These are phyloP conservation scores for Filobasidium uniguttulatum DNA, from an alignment of 1,284 basidiomycete genomes.

Conservation along the genomic window DNA sequence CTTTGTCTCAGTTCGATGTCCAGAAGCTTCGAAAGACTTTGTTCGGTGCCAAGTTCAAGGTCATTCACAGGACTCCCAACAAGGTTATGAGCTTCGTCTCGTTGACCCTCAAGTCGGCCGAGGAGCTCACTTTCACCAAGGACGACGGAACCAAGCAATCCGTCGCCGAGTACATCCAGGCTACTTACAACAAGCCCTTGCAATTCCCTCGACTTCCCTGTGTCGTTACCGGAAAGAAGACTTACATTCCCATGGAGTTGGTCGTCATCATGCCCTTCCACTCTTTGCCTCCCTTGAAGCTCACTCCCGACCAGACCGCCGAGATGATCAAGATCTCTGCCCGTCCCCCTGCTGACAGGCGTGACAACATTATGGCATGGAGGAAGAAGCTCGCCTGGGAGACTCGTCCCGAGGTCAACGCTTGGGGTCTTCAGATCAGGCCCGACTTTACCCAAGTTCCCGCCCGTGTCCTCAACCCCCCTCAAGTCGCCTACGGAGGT, in stretches of 20 bases:
- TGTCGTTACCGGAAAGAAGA: slow-evolving; percentile 27
- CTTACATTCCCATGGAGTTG: slow-evolving; percentile 35
- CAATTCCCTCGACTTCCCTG: slow-evolving; percentile 31
- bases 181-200: slow-evolving; percentile 28
- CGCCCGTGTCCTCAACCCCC: slow-evolving; percentile 32
- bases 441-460: slow-evolving; percentile 26
- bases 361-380: slow-evolving; percentile 28
- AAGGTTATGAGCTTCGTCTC: slow-evolving; percentile 24
- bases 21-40: slow-evolving; percentile 27
- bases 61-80: slow-evolving; percentile 20
- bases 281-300: slow-evolving; percentile 26
- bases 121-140: slow-evolving; percentile 25
- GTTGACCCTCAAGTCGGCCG: slow-evolving; percentile 24
- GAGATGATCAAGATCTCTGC: slow-evolving; percentile 38
- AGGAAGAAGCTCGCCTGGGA: slow-evolving; percentile 25
- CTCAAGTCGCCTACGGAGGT: slow-evolving; percentile 25
- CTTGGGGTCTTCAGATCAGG: slow-evolving; percentile 37
- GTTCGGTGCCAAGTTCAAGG: slow-evolving; percentile 15
- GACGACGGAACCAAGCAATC: slow-evolving; percentile 21
- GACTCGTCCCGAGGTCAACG: slow-evolving; percentile 23
- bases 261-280: slow-evolving; percentile 31
- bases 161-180: slow-evolving; percentile 33
- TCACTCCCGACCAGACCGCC: slow-evolving; percentile 28
- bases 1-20: slow-evolving; percentile 21
- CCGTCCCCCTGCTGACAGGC: slow-evolving; percentile 27